Evolutionary conservation across 129 eudicot genomes (phyloP).

Genomic region (Pseudognaphalium luteoalbum): DNA sequence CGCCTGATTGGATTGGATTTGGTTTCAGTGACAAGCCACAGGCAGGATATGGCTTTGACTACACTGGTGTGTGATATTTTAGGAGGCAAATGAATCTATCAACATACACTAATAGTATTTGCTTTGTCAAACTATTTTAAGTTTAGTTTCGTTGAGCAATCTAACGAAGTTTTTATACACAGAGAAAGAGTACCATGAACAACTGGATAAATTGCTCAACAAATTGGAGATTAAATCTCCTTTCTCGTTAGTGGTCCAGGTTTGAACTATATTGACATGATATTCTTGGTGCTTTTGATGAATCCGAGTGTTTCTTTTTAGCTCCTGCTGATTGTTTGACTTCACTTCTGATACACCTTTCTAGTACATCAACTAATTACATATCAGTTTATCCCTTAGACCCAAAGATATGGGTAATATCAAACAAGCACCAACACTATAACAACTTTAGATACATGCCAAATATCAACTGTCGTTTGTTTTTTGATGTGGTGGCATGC

Average conservation of each 20-base stretch:
- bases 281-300: constrained; percentile 16
- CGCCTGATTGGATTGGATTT: constrained; percentile 99
- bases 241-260: constrained; percentile 87
- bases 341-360: background rate
- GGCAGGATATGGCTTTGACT: constrained; percentile 88
- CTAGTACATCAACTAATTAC: background rate
- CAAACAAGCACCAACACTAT: background rate
- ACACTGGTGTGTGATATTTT: constrained; percentile 65
- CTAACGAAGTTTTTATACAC: constrained; percentile 30
- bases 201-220: constrained; percentile 78
- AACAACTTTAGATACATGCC: background rate
- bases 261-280: constrained; percentile 37
- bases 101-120: background rate
- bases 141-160: constrained; percentile 3
- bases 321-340: constrained; percentile 7
- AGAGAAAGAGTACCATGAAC: constrained; percentile 95
- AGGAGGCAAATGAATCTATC: constrained; percentile 1
- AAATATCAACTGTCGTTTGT: background rate
- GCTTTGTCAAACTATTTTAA: background rate
- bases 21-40: constrained; percentile 98
- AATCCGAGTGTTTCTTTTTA: constrained; percentile 15
- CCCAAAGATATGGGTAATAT: background rate
- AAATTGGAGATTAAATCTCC: constrained; percentile 69
- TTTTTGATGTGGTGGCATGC: background rate
- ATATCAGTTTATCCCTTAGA: background rate